Percentiles rank a stretch among this genome's conserved stretches.
phyloP scores from a whole-genome alignment of 2,329 filamentous ascomycete genomes.

The Microdochium nivale region DNA sequence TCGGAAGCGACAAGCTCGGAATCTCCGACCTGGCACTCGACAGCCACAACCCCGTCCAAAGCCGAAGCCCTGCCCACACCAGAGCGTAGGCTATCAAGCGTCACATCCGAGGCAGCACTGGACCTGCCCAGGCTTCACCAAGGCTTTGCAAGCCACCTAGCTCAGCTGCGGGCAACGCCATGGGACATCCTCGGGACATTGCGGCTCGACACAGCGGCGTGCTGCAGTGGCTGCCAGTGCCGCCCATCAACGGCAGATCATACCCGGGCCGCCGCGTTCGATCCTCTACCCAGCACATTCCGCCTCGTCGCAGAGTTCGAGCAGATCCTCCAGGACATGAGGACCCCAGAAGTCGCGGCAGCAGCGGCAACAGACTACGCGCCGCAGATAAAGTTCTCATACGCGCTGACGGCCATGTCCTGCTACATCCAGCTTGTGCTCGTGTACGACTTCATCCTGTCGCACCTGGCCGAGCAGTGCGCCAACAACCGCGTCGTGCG shows the following conservation, averaged over 20 bases:
- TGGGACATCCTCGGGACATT: background rate
- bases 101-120: background rate
- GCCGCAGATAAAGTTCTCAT: background rate
- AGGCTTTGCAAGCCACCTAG: background rate
- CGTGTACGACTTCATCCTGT: background rate
- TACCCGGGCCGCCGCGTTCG: background rate
- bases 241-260: background rate
- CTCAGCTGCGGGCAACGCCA: background rate
- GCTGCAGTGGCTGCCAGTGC: background rate
- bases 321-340: background rate
- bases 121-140: background rate
- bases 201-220: background rate
- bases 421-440: background rate
- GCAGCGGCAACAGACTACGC: background rate
- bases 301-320: background rate
- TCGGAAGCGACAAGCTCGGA: background rate
- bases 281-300: background rate
- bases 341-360: background rate
- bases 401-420: background rate
- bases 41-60: background rate
- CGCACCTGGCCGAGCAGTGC: background rate
- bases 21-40: background rate
- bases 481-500: background rate
- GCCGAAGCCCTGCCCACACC: background rate
- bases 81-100: background rate